Conservation (phyloP, 2,329 filamentous ascomycete species). For the Epichloe sibirici region DNA sequence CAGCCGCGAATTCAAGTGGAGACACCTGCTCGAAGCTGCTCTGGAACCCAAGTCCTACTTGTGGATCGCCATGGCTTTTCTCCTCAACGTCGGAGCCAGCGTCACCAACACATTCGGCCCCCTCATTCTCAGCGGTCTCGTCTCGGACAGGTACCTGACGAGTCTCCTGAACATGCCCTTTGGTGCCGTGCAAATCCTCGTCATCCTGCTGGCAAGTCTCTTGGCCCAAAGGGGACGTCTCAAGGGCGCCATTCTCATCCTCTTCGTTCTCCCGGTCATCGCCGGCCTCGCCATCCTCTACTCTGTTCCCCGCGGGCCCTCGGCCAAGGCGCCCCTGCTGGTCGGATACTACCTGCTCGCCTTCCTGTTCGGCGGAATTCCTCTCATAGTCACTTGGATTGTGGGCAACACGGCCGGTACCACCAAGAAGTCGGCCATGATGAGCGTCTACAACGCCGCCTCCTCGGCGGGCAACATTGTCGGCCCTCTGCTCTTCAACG, state of each 20-base stretch:
- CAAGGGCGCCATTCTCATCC: slow-evolving; percentile 43
- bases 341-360: slow-evolving; percentile 53
- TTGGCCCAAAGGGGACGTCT: slow-evolving; percentile 42
- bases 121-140: slow-evolving; percentile 47
- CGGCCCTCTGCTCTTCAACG: slow-evolving; percentile 49
- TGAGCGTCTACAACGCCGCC: slow-evolving; percentile 52
- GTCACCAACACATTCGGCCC: slow-evolving; percentile 56
- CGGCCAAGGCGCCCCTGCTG: slow-evolving; percentile 30
- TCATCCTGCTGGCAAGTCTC: slow-evolving; percentile 47
- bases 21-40: slow-evolving; percentile 45
- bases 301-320: slow-evolving; percentile 34
- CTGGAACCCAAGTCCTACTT: slow-evolving; percentile 42
- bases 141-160: slow-evolving; percentile 44
- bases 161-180: slow-evolving; percentile 57
- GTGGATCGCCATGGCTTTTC: slow-evolving; percentile 46
- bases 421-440: slow-evolving; percentile 53
- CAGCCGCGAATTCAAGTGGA: slow-evolving; percentile 54
- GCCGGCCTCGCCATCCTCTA: slow-evolving; percentile 44
- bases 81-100: slow-evolving; percentile 51
- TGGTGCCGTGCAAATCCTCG: slow-evolving; percentile 45
- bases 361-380: slow-evolving; percentile 54
- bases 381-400: slow-evolving; percentile 56
- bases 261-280: slow-evolving; percentile 46
- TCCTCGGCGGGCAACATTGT: slow-evolving; percentile 54
- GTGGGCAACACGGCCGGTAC: slow-evolving; percentile 56